phyloP scores from a whole-genome alignment of 31 red algal genomes.

The Bonnemaisonia californica region DNA sequence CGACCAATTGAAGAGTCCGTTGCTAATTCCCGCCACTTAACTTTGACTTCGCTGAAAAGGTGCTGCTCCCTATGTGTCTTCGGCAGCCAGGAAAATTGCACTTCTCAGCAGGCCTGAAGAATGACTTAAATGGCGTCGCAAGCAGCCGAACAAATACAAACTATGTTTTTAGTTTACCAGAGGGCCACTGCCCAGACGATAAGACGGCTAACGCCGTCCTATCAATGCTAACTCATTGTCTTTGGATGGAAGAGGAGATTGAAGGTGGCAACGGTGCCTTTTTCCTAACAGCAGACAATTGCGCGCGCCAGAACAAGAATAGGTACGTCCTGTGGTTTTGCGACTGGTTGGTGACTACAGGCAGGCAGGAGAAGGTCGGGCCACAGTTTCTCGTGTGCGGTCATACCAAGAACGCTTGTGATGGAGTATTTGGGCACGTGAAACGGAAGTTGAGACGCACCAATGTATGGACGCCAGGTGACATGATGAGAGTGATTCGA shows the following conservation, averaged over 20 bases:
- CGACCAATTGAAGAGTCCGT: background rate
- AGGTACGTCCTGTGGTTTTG: slow-evolving; percentile 9
- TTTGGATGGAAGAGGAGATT: background rate
- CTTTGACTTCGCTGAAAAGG: slow-evolving; percentile 13
- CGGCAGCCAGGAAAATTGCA: slow-evolving; percentile 13
- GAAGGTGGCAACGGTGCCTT: background rate
- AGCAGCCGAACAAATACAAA: background rate
- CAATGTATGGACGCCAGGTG: background rate
- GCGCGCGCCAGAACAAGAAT: background rate
- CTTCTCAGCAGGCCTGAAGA: background rate
- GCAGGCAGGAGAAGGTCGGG: background rate
- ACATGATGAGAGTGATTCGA: slow-evolving; percentile 5
- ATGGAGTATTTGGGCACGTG: background rate
- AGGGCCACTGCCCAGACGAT: slow-evolving; percentile 31
- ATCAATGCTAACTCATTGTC: background rate
- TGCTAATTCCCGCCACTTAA: background rate
- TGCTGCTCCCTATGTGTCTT: slow-evolving; percentile 14
- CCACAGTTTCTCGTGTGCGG: background rate
- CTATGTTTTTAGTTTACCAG: slow-evolving; percentile 4
- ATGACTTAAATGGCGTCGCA: slow-evolving; percentile 30
- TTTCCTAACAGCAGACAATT: slow-evolving; percentile 1
- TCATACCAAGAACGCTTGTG: too few relatives aligned
- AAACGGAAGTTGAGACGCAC: slow-evolving; percentile 4
- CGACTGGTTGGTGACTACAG: background rate
- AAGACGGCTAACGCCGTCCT: slow-evolving; percentile 24